Base-by-base conservation (phyloP, 1,284 basidiomycete species). In the Lentinula novae-zelandiae region DNA sequence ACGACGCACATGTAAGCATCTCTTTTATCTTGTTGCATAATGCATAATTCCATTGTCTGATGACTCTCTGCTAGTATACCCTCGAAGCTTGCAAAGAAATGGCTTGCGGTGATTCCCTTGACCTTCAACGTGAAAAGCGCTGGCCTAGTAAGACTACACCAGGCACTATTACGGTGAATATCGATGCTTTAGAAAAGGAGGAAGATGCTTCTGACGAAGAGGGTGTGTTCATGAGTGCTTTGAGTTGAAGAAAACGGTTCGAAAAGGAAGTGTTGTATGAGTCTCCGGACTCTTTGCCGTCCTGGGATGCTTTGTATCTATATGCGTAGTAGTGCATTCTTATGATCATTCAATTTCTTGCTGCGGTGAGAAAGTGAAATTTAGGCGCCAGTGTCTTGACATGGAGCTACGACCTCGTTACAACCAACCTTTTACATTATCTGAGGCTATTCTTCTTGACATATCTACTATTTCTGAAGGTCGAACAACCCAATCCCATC, bases 351-450 rank as follows among this genome's bases (percentile, higher is more conserved):
- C 22, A 22, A 22, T 22, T 22, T 22, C 22, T 27, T 27, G 27
- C 27, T 27, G 27, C 27, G 27, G 27, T 27, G 27, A 27, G 27
- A 27, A 27, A 27, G 3, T 27, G 27, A 27, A 27, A 27, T 27
- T n/a, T 13, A 44, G n/a, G 20, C 36, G 20, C 22, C 27, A 39
- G 13, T 34, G 53, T 27, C 20, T 8, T 58, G 61, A 53, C 58
- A 87, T 90, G 86, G 86, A 87, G 52, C 91, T 85, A 72, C 76
- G 66, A 57, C 86, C 89, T 46, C 82, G 79, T 52, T 85, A 89
- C 71, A 62, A 78, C 3, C 91, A 93, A 65, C 92, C 92, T 0
- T 93, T 93, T 73, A 86, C 89, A 4, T 72, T 92, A 27, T 72
- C 76, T 56, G 82, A 93, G 69, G 92, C 89, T 0, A 75, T 82